Evolutionary conservation across 768 basidiomycete species (phyloP).

Genomic region (Ramaria sp.): DNA sequence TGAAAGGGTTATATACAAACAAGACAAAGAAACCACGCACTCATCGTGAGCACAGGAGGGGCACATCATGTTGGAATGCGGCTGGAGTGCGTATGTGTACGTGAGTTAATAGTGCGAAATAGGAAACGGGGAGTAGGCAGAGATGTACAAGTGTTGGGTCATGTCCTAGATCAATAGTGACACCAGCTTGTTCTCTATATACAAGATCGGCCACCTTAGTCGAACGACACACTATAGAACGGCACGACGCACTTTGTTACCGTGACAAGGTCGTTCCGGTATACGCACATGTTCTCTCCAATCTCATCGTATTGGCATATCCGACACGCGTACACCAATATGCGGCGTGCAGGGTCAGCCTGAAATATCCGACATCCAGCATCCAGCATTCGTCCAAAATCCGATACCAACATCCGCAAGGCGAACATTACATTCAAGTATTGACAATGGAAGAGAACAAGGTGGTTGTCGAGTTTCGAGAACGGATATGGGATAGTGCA

Average conservation of each 20-base stretch:
- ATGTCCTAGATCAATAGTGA: constrained; percentile 75
- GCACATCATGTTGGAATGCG: constrained; percentile 76
- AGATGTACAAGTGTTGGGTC: constrained; percentile 79
- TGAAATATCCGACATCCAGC: too few species aligned
- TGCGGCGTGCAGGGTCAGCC: constrained; percentile 74
- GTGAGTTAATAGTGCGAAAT: background rate
- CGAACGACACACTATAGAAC: too few species aligned
- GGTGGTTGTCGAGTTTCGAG: too few species aligned
- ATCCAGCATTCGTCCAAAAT: too few species aligned
- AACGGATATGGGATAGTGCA: too few species aligned
- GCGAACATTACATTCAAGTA: background rate
- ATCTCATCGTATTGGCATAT: constrained; percentile 84
- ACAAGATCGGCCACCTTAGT: too few species aligned
- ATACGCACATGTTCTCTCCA: constrained; percentile 82
- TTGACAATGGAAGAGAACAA: too few species aligned
- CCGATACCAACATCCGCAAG: background rate
- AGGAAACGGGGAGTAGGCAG: background rate
- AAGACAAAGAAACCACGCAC: constrained; percentile 33
- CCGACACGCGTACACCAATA: constrained; percentile 85
- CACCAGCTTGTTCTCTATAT: constrained; percentile 82
- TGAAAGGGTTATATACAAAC: constrained; percentile 4
- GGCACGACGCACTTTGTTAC: constrained; percentile 65
- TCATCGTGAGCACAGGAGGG: constrained; percentile 75
- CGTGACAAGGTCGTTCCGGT: constrained; percentile 85
- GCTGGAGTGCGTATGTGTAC: constrained; percentile 39